phyloP scores from a whole-genome alignment of 2,329 filamentous ascomycete genomes.

The Hypoxylon sp. region DNA sequence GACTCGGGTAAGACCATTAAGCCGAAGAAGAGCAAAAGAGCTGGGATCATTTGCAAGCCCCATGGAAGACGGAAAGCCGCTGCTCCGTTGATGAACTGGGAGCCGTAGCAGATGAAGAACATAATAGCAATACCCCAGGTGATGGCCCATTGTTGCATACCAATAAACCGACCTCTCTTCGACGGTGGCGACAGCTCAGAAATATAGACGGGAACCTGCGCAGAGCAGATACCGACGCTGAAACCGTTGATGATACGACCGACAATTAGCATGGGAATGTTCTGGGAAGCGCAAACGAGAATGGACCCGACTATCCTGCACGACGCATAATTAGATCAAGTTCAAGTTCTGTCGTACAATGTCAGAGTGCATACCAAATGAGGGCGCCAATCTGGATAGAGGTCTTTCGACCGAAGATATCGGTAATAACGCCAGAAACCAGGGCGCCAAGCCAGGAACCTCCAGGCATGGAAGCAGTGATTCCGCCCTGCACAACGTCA shows the following conservation, averaged over 20 bases:
- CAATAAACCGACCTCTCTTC: conserved; percentile 58
- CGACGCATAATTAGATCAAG: conserved; percentile 23
- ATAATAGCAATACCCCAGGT: conserved; percentile 63
- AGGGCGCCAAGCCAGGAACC: conserved; percentile 77
- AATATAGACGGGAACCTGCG: conserved; percentile 78
- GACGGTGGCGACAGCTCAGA: conserved; percentile 70
- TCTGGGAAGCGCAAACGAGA: conserved; percentile 59
- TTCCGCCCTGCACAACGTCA: conserved; percentile 68
- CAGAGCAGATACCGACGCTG: conserved; percentile 78
- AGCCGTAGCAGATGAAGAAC: conserved; percentile 63
- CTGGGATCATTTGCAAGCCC: conserved; percentile 62
- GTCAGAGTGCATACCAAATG: conserved; percentile 59
- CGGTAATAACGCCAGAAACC: conserved; percentile 69
- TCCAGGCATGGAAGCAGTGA: conserved; percentile 77
- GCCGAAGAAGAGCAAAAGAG: conserved; percentile 57
- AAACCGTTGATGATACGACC: conserved; percentile 79
- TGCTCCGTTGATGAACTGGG: conserved; percentile 57
- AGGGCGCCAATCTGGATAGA: conserved; percentile 64
- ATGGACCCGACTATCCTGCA: conserved; percentile 62
- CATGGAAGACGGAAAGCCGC: conserved; percentile 65
- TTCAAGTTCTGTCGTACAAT: not conserved
- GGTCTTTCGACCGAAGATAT: conserved; percentile 62
- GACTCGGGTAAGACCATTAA: conserved; percentile 62
- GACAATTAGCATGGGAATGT: conserved; percentile 70
- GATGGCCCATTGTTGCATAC: conserved; percentile 61